These are phyloP conservation scores for Xylaria sp. DNA, from an alignment of 2,329 filamentous ascomycete species.

Conservation along the genomic window DNA sequence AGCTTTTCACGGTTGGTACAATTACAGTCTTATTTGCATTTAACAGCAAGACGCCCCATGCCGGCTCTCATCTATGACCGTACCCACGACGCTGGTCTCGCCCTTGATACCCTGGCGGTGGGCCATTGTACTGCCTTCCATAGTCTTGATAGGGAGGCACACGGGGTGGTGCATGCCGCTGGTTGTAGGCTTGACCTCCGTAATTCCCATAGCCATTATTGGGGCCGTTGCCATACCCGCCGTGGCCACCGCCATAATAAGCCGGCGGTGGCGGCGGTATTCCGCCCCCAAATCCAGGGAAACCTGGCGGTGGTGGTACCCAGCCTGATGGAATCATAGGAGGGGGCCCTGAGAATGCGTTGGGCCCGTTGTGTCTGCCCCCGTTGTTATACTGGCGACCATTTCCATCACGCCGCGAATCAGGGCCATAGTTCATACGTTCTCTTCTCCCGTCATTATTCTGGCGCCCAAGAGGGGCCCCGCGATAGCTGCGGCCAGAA, in stretches of 20 bases:
- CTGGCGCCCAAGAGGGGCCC: constrained; percentile 65
- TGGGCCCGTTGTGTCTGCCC: constrained; percentile 53
- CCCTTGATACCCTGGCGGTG: constrained; percentile 40
- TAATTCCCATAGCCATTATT: constrained; percentile 38
- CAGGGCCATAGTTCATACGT: constrained; percentile 50
- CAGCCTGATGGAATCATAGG: constrained; percentile 50
- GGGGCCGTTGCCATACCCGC: constrained; percentile 43
- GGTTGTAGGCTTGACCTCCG: constrained; percentile 45
- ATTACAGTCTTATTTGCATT: constrained; percentile 1
- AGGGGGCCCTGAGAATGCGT: constrained; percentile 46
- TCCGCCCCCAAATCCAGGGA: constrained; percentile 52
- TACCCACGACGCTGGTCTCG: constrained; percentile 43
- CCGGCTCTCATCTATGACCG: constrained; percentile 29
- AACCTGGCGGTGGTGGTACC: constrained; percentile 55
- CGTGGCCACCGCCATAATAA: constrained; percentile 41
- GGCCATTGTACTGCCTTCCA: constrained; percentile 44
- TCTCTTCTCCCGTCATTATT: constrained; percentile 46
- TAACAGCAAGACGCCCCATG: neutral
- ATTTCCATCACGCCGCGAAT: constrained; percentile 46
- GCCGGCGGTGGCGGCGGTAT: constrained; percentile 54
- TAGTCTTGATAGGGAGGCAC: constrained; percentile 42
- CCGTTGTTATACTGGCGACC: constrained; percentile 56
- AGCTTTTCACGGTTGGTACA: constrained; percentile 3
- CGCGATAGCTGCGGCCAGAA: constrained; percentile 76
- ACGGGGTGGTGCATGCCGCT: constrained; percentile 38